These are phyloP conservation scores for Rhizophagus sp. DNA, from an alignment of 192 early-diverging fungal genomes.

Conservation along the genomic window DNA sequence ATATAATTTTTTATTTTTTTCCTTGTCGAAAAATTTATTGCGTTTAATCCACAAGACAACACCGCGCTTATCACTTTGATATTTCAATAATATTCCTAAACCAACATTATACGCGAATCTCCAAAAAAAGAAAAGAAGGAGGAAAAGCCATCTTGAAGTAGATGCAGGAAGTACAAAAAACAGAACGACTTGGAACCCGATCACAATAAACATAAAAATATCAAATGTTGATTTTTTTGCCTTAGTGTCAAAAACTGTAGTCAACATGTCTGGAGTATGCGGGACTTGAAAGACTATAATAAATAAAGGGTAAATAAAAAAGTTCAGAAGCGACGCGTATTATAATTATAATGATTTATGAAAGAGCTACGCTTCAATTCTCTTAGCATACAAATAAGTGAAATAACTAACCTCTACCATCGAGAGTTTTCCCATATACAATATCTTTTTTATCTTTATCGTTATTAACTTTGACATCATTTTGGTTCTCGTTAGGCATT, in stretches of 20 bases:
- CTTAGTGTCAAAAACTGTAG: conserved; percentile 69
- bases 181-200: conserved; percentile 64
- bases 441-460: conserved; percentile 3
- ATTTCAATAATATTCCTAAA: conserved; percentile 80
- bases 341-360: not conserved
- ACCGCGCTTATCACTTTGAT: conserved; percentile 73
- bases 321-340: too few species aligned
- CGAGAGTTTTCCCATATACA: conserved; percentile 42
- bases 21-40: conserved; percentile 65
- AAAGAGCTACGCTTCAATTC: not conserved
- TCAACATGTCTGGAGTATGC: conserved; percentile 72
- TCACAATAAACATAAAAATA: conserved; percentile 60
- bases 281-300: conserved; percentile 72
- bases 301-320: not conserved
- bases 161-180: conserved; percentile 64
- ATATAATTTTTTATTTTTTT: conserved; percentile 54
- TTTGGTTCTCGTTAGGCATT: not conserved
- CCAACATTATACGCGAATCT: conserved; percentile 83
- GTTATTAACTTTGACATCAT: not conserved
- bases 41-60: conserved; percentile 73
- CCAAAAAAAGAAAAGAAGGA: conserved; percentile 85
- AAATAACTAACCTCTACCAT: conserved; percentile 36
- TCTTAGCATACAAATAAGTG: not conserved
- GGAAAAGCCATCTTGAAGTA: conserved; percentile 59
- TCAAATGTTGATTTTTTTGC: conserved; percentile 78